phyloP scores from a whole-genome alignment of 1,284 basidiomycete genomes.

The Wolfiporia cocos region DNA sequence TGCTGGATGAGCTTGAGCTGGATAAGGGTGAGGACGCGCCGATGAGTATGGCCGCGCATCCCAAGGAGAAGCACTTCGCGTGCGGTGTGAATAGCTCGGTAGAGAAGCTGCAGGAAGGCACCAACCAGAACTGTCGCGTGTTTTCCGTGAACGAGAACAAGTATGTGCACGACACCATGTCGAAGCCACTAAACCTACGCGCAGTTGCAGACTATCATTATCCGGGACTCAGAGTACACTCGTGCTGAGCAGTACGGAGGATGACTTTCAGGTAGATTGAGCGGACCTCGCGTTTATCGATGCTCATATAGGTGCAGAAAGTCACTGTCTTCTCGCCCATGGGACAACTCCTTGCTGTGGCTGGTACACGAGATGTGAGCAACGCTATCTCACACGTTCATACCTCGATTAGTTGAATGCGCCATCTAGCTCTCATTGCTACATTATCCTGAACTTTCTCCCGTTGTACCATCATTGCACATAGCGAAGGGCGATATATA shows the following conservation, averaged over 20 bases:
- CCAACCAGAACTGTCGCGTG: slow-evolving; percentile 80
- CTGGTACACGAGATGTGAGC: slow-evolving; percentile 60
- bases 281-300: background rate
- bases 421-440: slow-evolving; percentile 70
- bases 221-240: slow-evolving; percentile 60
- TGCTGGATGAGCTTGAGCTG: slow-evolving; percentile 68
- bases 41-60: slow-evolving; percentile 83
- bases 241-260: slow-evolving; percentile 46
- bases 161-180: slow-evolving; percentile 30
- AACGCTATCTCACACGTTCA: too few species aligned
- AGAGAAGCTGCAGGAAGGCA: slow-evolving; percentile 53
- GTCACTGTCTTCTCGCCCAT: slow-evolving; percentile 71
- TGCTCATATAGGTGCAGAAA: slow-evolving; percentile 44
- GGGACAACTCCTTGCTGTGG: slow-evolving; percentile 52
- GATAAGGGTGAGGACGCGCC: slow-evolving; percentile 84
- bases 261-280: slow-evolving; percentile 71
- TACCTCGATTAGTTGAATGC: too few species aligned
- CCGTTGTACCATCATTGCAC: slow-evolving; percentile 38
- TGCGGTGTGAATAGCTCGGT: slow-evolving; percentile 83
- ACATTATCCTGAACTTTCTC: slow-evolving; percentile 56
- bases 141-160: slow-evolving; percentile 57
- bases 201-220: slow-evolving; percentile 43
- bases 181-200: slow-evolving; percentile 1
- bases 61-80: slow-evolving; percentile 48
- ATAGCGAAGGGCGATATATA: slow-evolving; percentile 67